A percentile compares a stretch with the other conserved stretches of the same genome.
phyloP scores from a whole-genome alignment of 169 alveolate species.

The Eimeria maxima region DNA sequence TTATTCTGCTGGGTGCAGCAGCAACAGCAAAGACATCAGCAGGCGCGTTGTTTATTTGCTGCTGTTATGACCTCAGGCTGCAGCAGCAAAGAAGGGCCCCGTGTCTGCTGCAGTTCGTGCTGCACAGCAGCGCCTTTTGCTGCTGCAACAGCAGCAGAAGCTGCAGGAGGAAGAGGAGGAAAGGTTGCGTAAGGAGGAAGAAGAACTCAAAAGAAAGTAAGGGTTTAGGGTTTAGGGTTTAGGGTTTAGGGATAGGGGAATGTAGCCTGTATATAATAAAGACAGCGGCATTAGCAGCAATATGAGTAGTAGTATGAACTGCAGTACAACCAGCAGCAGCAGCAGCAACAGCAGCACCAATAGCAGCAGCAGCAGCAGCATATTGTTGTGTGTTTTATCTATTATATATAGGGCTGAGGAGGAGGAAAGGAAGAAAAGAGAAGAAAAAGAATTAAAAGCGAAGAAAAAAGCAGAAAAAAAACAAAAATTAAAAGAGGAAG shows the following conservation, averaged over 20 bases:
- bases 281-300: neutral
- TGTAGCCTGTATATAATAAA: too few species aligned
- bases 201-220: conserved; percentile 49
- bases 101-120: conserved; percentile 80
- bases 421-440: conserved; percentile 71
- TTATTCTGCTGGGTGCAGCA: too few species aligned
- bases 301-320: too few species aligned
- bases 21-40: too few species aligned
- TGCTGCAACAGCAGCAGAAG: conserved; percentile 78
- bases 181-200: conserved; percentile 65
- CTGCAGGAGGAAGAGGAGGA: conserved; percentile 69
- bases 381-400: neutral
- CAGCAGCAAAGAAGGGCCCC: conserved; percentile 72
- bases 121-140: conserved; percentile 83
- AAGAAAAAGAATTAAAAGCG: conserved; percentile 82
- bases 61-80: conserved; percentile 25
- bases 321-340: too few species aligned
- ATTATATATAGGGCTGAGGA: conserved; percentile 81
- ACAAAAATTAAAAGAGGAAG: conserved; percentile 65
- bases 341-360: too few species aligned
- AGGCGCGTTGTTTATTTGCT: neutral
- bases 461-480: conserved; percentile 77
- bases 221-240: conserved; percentile 5
- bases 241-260: conserved; percentile 13
- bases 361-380: too few species aligned